Base-by-base conservation (phyloP, 129 eudicot genomes). In the Chrysanthemum lavandulifolium region DNA sequence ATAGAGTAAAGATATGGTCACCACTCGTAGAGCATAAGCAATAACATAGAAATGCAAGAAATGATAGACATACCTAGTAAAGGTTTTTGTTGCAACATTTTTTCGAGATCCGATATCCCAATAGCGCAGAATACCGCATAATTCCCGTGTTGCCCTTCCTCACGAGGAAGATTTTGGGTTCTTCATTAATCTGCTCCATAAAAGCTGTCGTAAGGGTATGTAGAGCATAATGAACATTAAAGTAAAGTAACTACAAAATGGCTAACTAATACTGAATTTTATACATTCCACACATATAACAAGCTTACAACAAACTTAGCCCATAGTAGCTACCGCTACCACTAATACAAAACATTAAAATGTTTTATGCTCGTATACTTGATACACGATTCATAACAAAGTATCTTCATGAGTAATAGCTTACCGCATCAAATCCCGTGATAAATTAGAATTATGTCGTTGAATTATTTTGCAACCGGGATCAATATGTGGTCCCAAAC, bases 91-190 rank as follows among this genome's bases (percentile, higher is more conserved):
- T 86, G 88, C 73, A 95, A 79, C 85, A 90, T 73, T 62, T 81
- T 84, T 76, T 88, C 99, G 48, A 95, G 96, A 52, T 90, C 99
- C 23, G 90, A 84, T 66, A 95, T 75, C n/a, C 84, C 89, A 65
- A 69, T 63, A 56, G 69, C 70, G 61, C 77, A 45, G 76, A 54
- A 65, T 43, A 29, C 43, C 72, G 21, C 81, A 61, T 71, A 52
- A 75, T 86, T 86, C 69, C 84, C 92, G 80, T 33, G 47, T 50
- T 36, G 73, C 73, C 58, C 75, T 56, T 69, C 74, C 68, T 45
- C 87, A 69, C 72, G 83, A 81, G 50, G 78, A 62, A 71, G 79
- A 62, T 71, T 84, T 61, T 62, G 58, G 27, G 80, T 68, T 77
- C 86, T 60, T 57, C 75, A 56, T 82, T 77, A 43, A 61, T 69